Evolutionary conservation across 2,329 filamentous ascomycete genomes (phyloP).

Genomic region (Dactylellina haptotyla): DNA sequence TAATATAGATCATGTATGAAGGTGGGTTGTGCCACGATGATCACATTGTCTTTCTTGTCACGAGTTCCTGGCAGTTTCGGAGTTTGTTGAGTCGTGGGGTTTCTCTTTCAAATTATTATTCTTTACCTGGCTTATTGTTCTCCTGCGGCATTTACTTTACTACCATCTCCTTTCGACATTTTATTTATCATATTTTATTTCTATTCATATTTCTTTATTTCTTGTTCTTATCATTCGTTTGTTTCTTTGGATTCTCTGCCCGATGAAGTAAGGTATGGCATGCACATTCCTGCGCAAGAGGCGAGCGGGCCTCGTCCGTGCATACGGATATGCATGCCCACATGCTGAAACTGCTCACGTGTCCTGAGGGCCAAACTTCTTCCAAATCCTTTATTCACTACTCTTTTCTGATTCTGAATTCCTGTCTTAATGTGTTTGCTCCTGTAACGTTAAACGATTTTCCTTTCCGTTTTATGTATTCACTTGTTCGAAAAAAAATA

Average conservation of each 20-base stretch:
- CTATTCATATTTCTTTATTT: too few relatives aligned
- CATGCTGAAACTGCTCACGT: background rate
- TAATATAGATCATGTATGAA: background rate
- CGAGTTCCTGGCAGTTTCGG: conserved; percentile 4
- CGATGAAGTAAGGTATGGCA: too few relatives aligned
- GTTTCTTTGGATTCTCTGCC: too few relatives aligned
- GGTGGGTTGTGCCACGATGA: background rate
- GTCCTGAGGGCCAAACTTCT: background rate
- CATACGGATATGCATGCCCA: background rate
- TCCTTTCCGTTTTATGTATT: background rate
- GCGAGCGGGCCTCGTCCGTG: background rate
- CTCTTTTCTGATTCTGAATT: too few relatives aligned
- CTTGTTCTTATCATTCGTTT: too few relatives aligned
- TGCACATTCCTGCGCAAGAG: background rate
- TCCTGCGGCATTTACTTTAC: background rate
- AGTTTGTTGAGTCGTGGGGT: conserved; percentile 1
- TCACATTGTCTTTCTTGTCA: conserved; percentile 11
- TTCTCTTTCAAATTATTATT: background rate
- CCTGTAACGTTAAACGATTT: background rate
- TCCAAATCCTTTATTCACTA: background rate
- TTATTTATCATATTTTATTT: too few relatives aligned
- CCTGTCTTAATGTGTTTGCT: background rate
- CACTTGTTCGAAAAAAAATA: background rate
- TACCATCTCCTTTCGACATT: too few relatives aligned
- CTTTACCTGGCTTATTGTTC: background rate